Conservation (phyloP, 1,139 yeast genomes). For the Magnusiomyces suaveolens region DNA sequence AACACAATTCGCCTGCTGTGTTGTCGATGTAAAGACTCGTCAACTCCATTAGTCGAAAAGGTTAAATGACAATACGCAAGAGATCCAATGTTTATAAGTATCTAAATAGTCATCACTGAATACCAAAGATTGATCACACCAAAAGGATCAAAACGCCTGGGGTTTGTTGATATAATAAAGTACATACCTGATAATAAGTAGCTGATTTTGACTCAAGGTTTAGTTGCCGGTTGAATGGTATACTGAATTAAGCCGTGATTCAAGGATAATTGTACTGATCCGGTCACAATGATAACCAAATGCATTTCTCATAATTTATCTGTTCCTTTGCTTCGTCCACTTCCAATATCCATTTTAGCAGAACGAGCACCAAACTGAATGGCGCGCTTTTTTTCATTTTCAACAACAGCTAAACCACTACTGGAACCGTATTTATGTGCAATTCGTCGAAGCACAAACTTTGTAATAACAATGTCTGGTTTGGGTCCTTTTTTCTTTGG, state of each 20-base stretch:
- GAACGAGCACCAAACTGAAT: slow-evolving; percentile 94
- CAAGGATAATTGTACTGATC: no score
- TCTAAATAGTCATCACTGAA: neutral
- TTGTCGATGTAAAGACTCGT: neutral
- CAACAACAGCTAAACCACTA: slow-evolving; percentile 37
- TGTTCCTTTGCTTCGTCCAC: slow-evolving; percentile 56
- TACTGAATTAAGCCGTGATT: no score
- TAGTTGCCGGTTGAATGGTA: no score
- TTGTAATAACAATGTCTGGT: slow-evolving; percentile 39
- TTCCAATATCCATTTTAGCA: slow-evolving; percentile 80
- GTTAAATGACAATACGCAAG: neutral
- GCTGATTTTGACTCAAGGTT: no score
- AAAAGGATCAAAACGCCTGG: no score
- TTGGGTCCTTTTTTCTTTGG: neutral
- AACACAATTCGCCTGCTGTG: neutral
- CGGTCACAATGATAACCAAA: no score
- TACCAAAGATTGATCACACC: neutral
- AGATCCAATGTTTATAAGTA: neutral
- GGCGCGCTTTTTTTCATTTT: slow-evolving; percentile 80
- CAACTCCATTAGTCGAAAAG: neutral
- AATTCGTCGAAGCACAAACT: slow-evolving; percentile 51
- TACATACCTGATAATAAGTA: no score
- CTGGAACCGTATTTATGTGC: slow-evolving; percentile 35
- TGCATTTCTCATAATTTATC: no score
- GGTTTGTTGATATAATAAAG: no score